A percentile compares a stretch with the other conserved stretches of the same genome.
These are phyloP conservation scores for Durusdinium trenchii DNA, from an alignment of 73 alveolate species.

Conservation along the genomic window DNA sequence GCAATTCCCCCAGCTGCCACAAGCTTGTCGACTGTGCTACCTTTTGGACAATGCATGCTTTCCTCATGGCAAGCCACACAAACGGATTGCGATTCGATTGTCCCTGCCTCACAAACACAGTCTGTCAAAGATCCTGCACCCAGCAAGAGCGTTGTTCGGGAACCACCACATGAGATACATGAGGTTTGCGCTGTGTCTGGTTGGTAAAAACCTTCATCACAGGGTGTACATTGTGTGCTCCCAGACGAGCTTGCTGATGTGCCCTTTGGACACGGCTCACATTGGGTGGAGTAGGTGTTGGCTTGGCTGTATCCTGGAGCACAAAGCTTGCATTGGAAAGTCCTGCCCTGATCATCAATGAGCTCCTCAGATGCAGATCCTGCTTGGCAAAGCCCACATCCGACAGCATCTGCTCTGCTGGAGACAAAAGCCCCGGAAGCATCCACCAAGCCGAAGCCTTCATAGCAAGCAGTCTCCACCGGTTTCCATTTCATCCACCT, in stretches of 20 bases:
- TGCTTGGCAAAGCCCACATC: not conserved
- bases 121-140: not conserved
- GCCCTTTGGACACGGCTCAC: not conserved
- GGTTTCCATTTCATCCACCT: not conserved
- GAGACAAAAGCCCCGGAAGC: not conserved
- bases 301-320: not conserved
- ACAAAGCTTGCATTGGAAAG: not conserved
- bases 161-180: not conserved
- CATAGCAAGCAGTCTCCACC: not conserved
- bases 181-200: not conserved
- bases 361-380: not conserved
- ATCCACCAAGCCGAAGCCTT: not conserved
- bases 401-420: not conserved
- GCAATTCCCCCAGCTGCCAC: no score
- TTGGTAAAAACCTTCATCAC: not conserved
- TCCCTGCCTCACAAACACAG: not conserved
- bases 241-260: no score
- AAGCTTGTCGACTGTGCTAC: no score
- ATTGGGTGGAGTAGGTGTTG: not conserved
- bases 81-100: no score
- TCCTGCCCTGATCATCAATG: not conserved
- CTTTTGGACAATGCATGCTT: no score
- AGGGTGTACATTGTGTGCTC: no score
- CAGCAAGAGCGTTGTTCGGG: not conserved
- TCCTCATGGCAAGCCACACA: no score